Base-by-base conservation (phyloP, 805 yeast species). In the Cyberlindnera meyerae region DNA sequence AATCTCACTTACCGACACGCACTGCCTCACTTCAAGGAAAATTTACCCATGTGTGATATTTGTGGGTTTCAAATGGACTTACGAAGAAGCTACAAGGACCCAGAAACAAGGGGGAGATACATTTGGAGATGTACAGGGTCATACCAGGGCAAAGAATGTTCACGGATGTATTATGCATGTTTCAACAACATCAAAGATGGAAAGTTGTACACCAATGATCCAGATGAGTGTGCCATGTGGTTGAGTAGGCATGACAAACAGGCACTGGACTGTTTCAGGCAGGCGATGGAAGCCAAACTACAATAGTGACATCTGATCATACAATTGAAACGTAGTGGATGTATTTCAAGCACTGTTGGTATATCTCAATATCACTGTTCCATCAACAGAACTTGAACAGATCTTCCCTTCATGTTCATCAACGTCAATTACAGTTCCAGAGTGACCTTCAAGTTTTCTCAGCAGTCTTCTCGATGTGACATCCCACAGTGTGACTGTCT, bases 1-100 rank as follows among this genome's bases (percentile, higher is more conserved):
- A 82, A 79, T 44, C 53, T 84, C 27, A 85, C 94, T 0, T 82
- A 73, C 51, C 58, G 95, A 21, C 67, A 70, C 66, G 72, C 70
- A 40, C 66, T 72, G 3, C 54, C 65, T 0, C 49, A 54, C 9
- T 67, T 67, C 40, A 48, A 53, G 1, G 44, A 55, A 1, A 45
- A 61, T 24, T 44, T 60, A 11, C 78, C 79, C 1, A 53, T 43
- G 29, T 77, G 83, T 44, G 58, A 60, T 33, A 41, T 54, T 43
- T 58, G 75, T 48, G 45, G 54, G 44, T 11, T 65, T 61, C 40
- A 57, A 45, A 48, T 79, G 85, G 61, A 58, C 8, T 55, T 83
- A 15, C 61, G 88, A 31, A 62, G 86, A 37, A 63, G 81, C 20
- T 71, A 59, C 44, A 75, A 72, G 42, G 61, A 63, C 8, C 61